Evolutionary conservation across 345 rosid species (phyloP), one percentile per base, ranked within the genome.

Genomic region (Moringa oleifera): DNA sequence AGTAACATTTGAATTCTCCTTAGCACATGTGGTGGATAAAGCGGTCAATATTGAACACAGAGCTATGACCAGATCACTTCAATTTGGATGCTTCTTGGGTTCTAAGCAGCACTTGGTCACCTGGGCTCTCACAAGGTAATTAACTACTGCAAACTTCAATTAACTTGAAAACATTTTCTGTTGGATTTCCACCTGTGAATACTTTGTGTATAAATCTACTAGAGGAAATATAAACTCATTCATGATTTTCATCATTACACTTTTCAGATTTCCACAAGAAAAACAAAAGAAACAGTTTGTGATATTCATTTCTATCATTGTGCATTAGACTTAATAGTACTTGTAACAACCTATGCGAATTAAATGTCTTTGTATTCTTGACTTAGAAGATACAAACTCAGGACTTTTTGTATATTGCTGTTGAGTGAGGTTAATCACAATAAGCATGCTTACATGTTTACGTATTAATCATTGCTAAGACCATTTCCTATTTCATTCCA

Each of bases 391-490:
- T 50, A 6, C 22, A 47, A 55, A 65, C 61, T 55, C 47, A 25
- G 3, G 47, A 65, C 68, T 56, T 2, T 18, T 36, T n/a, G n/a
- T 62, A 0, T 28, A 33, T 55, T 31, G 2, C 61, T 18, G 12
- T 23, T 64, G 62, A 56, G 61, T 25, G 22, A 47, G 46, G 47
- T 62, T 51, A 51, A 62, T 62, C 57, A 47, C 53, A 61, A 61
- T 61, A 41, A 22, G 55, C 13, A 61, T 25, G 55, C 55, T 25
- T 12, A 2, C 13, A 17, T 47, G 59, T 19, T 37, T 64, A 24
- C 60, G 60, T 55, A 55, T 46, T 18, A 15, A 24, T 45, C 55
- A 47, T 47, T 65, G 28, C 68, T 21, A 57, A 21, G 54, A 33
- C 45, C 12, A 28, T 25, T 11, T 4, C 36, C 50, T 36, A n/a